Base-by-base conservation (phyloP, 2,329 filamentous ascomycete genomes). In the Sporothrix sp. region DNA sequence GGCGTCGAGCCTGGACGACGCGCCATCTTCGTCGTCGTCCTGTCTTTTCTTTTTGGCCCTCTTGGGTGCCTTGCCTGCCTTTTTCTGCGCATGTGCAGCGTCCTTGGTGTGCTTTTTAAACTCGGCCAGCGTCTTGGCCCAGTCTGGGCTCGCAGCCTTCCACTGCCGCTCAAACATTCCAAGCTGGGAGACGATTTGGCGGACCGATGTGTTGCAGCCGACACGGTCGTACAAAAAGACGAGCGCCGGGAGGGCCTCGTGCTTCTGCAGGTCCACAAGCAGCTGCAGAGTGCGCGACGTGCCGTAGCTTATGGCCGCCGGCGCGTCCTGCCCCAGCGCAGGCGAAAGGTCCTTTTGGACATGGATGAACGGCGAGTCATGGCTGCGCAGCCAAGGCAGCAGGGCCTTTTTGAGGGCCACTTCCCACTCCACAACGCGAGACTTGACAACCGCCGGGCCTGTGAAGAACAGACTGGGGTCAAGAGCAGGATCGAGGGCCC, bases 201-300 rank as follows among this genome's bases (percentile, higher is more conserved):
- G 57, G 23, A 77, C 74, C 25, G 84, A 75, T 9, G 64, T 62
- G 62, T 88, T 84, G 58, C 86, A 90, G 27, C 68, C 64, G 2
- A 64, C 63, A 43, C 84, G 78, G 56, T 89, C 82, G 58, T 86
- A 91, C 60, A 87, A 86, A 70, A 91, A 91, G 1, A 89, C 63
- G 11, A 91, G 79, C 0, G 82, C 85, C 0, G 85, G 86, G 1
- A 91, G 70, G 0, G 82, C 83, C 50, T 78, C 75, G 51, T 80
- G 76, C 2, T 38, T 33, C 16, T 86, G 75, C 1, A 89, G 69
- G 28, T 80, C 73, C 14, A 68, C 71, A 0, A 84, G 67, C 27
- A 87, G 65, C 1, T 79, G 73, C 16, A 67, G 25, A 45, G 65
- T 3, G 75, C 79, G 9, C 27, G 64, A 58, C 45, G 13, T 51